Base-by-base conservation (phyloP, 257 asterid species). In the Parsonsia alboflavescens region DNA sequence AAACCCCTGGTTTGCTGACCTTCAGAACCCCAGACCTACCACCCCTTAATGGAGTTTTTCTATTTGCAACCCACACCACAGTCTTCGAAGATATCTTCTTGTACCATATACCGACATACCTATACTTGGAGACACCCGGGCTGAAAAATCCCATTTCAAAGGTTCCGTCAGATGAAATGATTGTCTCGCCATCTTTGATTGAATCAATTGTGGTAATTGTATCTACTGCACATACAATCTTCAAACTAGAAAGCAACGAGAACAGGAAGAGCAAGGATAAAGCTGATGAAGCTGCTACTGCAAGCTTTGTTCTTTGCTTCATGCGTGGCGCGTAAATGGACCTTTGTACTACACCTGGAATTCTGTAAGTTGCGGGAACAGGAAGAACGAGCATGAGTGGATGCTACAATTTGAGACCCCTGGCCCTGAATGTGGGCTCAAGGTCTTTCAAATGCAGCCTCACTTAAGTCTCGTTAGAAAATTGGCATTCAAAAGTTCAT, bases 121-220 rank as follows among this genome's bases (percentile, higher is more conserved):
- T 74, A 59, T 76, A 72, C 4, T 24, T 45, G 12, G 89, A 76
- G 9, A 69, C 67, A 19, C 76, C 80, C 0, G 88, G 85, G 69
- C 79, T 87, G 70, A 85, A 87, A 49, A 85, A 85, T n/a, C 86
- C 91, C 64, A 85, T 57, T 10, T 82, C 87, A 39, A 85, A 87
- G 19, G 39, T 75, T 42, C 84, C 88, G 39, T 42, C 78, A 21
- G 84, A 70, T 0, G 89, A 87, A 61, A 84, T 77, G 65, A 84
- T 44, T 19, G 84, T 82, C 49, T 82, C 79, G 4, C 86, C 90
- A 48, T 84, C 84, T 65, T 36, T 71, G 11, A 77, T 33, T n/a
- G 36, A 58, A 6, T 48, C 49, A 4, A 16, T 52, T 10, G 26
- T 19, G 28, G 79, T 58, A 3, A 76, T 45, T 39, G 44, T 56